Percentiles rank a stretch among this genome's conserved stretches.
phyloP scores from a whole-genome alignment of 2,329 filamentous ascomycete genomes.

The Alternaria ethzedia region DNA sequence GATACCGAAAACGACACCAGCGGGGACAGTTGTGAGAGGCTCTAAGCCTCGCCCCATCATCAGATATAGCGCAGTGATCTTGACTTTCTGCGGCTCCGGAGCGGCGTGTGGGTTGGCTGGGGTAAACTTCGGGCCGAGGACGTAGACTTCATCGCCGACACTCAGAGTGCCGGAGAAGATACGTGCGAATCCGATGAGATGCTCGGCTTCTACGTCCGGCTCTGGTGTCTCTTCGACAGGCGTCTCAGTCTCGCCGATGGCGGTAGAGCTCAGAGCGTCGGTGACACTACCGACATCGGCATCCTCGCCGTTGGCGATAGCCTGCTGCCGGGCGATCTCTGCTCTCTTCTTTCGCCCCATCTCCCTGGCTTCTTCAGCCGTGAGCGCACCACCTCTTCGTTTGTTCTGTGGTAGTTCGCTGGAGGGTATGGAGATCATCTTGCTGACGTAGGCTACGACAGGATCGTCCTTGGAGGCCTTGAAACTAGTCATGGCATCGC shows the following conservation, averaged over 20 bases:
- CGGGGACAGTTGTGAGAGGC: slow-evolving; percentile 80
- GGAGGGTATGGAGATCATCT: slow-evolving; percentile 95
- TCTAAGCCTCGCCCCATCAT: slow-evolving; percentile 94
- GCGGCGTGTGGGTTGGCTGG: slow-evolving; percentile 75
- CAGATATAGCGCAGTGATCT: slow-evolving; percentile 86
- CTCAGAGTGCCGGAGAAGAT: slow-evolving; percentile 90
- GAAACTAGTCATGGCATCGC: slow-evolving; percentile 83
- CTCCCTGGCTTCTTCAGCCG: slow-evolving; percentile 87
- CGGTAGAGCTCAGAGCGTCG: slow-evolving; percentile 66
- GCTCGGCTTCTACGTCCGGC: slow-evolving; percentile 75
- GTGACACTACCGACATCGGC: slow-evolving; percentile 62
- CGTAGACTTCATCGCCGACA: slow-evolving; percentile 89
- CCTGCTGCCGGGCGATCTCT: slow-evolving; percentile 82
- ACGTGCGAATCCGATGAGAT: slow-evolving; percentile 91
- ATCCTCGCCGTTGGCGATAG: slow-evolving; percentile 53
- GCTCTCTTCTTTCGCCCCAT: slow-evolving; percentile 86
- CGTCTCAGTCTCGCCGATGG: slow-evolving; percentile 55
- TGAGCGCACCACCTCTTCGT: slow-evolving; percentile 70
- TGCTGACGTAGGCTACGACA: slow-evolving; percentile 93
- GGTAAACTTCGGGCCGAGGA: slow-evolving; percentile 91
- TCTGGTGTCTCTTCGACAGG: slow-evolving; percentile 48
- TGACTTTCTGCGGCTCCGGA: slow-evolving; percentile 81
- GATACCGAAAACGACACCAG: slow-evolving; percentile 94
- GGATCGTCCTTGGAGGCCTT: slow-evolving; percentile 73
- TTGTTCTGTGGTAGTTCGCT: slow-evolving; percentile 91